These are phyloP conservation scores for Thyridium curvatum DNA, from an alignment of 2,329 filamentous ascomycete species.

Conservation along the genomic window DNA sequence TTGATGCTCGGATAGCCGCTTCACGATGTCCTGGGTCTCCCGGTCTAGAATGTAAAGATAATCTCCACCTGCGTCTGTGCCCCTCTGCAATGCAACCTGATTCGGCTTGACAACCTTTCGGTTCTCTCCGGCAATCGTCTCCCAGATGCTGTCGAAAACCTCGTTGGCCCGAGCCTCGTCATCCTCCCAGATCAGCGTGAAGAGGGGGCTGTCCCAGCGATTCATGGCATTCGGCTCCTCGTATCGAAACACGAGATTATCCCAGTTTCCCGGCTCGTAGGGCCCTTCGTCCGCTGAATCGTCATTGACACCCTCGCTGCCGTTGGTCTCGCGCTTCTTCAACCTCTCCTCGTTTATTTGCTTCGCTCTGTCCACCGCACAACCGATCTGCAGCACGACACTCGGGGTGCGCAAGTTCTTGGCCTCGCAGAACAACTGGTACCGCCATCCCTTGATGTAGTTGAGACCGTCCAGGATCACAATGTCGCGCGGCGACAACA, in stretches of 20 bases:
- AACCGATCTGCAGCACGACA: slow-evolving; percentile 65
- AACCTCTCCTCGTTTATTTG: slow-evolving; percentile 56
- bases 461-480: slow-evolving; percentile 76
- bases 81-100: slow-evolving; percentile 62
- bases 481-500: slow-evolving; percentile 65
- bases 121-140: slow-evolving; percentile 57
- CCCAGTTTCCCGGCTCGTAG: slow-evolving; percentile 58
- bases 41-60: slow-evolving; percentile 77
- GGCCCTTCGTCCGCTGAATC: slow-evolving; percentile 23
- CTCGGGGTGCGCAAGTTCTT: slow-evolving; percentile 72
- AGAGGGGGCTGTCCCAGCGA: slow-evolving; percentile 78
- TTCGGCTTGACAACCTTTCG: slow-evolving; percentile 66
- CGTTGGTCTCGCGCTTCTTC: slow-evolving; percentile 13
- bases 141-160: slow-evolving; percentile 66
- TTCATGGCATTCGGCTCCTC: slow-evolving; percentile 84
- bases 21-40: slow-evolving; percentile 71
- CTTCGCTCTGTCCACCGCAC: slow-evolving; percentile 42
- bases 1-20: slow-evolving; percentile 62
- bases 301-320: slow-evolving; percentile 23
- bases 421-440: slow-evolving; percentile 79
- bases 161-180: slow-evolving; percentile 47
- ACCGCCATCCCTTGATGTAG: slow-evolving; percentile 87
- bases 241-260: slow-evolving; percentile 75
- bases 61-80: slow-evolving; percentile 59
- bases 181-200: slow-evolving; percentile 74